Evolutionary conservation across 345 rosid species (phyloP).

Genomic region (Syzygium oleosum): DNA sequence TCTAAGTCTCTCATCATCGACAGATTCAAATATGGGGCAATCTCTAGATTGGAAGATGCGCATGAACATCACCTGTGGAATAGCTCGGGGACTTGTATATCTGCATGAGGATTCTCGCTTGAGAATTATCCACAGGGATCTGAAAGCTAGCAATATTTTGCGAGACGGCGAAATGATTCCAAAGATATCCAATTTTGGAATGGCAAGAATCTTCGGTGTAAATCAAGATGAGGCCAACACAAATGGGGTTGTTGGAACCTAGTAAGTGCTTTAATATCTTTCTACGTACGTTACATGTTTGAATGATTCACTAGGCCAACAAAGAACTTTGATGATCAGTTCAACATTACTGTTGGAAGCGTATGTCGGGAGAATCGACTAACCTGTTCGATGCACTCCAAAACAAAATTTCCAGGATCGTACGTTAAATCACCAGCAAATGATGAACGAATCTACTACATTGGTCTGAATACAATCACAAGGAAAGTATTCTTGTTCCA

Average conservation of each 20-base stretch:
- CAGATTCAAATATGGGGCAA: slow-evolving; percentile 1
- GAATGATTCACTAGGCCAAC: neutral
- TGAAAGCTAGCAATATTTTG: slow-evolving; percentile 14
- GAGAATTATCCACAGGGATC: slow-evolving; percentile 20
- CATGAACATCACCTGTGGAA: slow-evolving; percentile 16
- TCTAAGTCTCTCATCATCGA: neutral
- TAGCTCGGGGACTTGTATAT: slow-evolving; percentile 28
- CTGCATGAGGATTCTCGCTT: slow-evolving; percentile 33
- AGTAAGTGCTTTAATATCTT: neutral
- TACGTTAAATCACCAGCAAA: no score
- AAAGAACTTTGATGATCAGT: neutral
- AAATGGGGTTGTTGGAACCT: neutral
- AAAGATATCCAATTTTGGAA: slow-evolving; percentile 4
- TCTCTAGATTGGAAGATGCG: slow-evolving; percentile 20
- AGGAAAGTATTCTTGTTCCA: no score
- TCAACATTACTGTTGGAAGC: no score
- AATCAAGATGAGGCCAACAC: neutral
- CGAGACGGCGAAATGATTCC: slow-evolving; percentile 13
- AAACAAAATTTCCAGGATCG: no score
- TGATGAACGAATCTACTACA: no score
- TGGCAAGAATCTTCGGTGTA: neutral
- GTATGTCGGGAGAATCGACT: no score
- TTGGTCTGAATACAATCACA: no score
- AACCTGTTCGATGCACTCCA: no score
- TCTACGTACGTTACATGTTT: neutral